A percentile compares a stretch with the other conserved stretches of the same genome.
phyloP scores from a whole-genome alignment of 73 alveolate genomes.

The Effrenium voratum region DNA sequence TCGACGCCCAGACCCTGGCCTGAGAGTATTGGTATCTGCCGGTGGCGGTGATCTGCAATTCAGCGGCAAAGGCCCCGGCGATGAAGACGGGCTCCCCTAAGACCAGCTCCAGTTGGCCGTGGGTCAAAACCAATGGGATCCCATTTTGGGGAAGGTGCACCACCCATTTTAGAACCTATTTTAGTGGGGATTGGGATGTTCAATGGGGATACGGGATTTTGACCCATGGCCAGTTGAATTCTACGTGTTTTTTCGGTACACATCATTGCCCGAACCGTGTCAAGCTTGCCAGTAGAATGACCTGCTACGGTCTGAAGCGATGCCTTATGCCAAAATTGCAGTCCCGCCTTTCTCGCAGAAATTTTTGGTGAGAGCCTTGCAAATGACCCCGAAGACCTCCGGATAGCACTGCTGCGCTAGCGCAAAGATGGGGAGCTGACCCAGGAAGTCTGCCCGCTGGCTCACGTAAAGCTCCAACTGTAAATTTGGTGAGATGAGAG shows the following conservation, averaged over 20 bases:
- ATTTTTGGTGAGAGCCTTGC: slow-evolving; percentile 76
- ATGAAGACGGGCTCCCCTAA: slow-evolving; percentile 54
- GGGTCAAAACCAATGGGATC: too few species aligned
- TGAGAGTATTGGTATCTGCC: slow-evolving; percentile 21
- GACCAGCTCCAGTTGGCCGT: too few species aligned
- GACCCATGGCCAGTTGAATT: too few species aligned
- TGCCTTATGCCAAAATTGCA: too few species aligned
- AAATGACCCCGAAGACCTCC: slow-evolving; percentile 41
- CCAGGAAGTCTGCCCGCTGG: slow-evolving; percentile 68
- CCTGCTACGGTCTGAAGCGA: too few species aligned
- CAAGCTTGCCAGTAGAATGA: too few species aligned
- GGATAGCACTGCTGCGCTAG: slow-evolving; percentile 77
- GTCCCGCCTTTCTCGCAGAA: slow-evolving; percentile 61
- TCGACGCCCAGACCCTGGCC: background rate
- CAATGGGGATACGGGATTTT: too few species aligned
- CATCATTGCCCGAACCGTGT: too few species aligned
- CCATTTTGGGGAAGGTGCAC: too few species aligned
- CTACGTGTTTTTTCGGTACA: too few species aligned
- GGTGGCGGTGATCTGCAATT: slow-evolving; percentile 34
- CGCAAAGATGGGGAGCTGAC: slow-evolving; percentile 51
- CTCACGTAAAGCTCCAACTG: slow-evolving; percentile 79
- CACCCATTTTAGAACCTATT: too few species aligned
- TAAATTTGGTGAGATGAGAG: slow-evolving; percentile 63
- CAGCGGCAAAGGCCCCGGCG: slow-evolving; percentile 33
- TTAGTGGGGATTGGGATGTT: too few species aligned